Evolutionary conservation across 2,329 filamentous ascomycete species (phyloP).

Genomic region (Epichloe coenophiala): DNA sequence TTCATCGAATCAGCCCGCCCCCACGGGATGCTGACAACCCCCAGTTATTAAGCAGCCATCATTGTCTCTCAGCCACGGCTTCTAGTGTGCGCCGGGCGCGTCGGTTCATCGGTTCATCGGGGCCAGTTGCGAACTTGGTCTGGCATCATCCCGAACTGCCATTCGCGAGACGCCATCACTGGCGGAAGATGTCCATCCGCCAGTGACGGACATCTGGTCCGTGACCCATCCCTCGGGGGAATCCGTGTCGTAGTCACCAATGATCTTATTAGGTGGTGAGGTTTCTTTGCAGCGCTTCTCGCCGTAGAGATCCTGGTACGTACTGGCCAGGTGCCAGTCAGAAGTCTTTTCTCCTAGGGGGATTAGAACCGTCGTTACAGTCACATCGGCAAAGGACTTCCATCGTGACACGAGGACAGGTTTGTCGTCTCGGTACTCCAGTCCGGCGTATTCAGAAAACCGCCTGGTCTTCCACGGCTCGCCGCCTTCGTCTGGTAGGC

Average conservation of each 20-base stretch:
- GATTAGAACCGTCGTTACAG: constrained; percentile 43
- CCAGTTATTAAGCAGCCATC: too few species aligned
- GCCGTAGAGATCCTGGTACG: constrained; percentile 33
- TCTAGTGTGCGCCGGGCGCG: too few species aligned
- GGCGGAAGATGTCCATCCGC: constrained; percentile 18
- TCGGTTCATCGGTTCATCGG: too few species aligned
- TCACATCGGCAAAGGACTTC: not conserved
- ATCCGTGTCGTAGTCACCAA: constrained; percentile 47
- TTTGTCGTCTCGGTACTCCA: constrained; percentile 41
- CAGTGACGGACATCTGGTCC: constrained; percentile 19
- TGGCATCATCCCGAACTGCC: not conserved
- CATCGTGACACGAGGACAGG: not conserved
- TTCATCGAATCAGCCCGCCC: too few species aligned
- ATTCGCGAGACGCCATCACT: not conserved
- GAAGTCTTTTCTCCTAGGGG: constrained; percentile 44
- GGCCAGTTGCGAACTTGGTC: too few species aligned
- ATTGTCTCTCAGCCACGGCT: too few species aligned
- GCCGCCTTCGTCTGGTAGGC: constrained; percentile 44
- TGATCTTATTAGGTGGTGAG: constrained; percentile 37
- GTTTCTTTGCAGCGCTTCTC: constrained; percentile 33
- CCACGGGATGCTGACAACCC: too few species aligned
- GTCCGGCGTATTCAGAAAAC: constrained; percentile 47
- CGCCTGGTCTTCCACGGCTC: constrained; percentile 70
- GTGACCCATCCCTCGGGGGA: constrained; percentile 38
- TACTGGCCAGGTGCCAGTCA: constrained; percentile 55